These are phyloP conservation scores for Trichothecium roseum DNA, from an alignment of 2,329 filamentous ascomycete genomes.

Conservation along the genomic window DNA sequence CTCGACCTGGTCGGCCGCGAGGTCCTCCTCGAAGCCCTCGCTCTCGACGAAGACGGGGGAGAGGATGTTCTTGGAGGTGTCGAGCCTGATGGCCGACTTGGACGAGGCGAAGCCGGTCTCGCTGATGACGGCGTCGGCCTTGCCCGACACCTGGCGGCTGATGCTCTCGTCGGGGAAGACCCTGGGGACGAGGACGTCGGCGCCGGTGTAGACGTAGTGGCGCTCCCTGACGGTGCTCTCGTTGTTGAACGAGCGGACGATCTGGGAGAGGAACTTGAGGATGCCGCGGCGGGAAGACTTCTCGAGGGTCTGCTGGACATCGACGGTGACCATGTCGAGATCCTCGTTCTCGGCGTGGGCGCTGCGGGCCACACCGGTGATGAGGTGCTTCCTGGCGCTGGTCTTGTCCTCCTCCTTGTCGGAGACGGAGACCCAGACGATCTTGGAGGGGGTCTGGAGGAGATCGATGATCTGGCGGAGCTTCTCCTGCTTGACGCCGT, in stretches of 20 bases:
- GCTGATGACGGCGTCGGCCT: not conserved
- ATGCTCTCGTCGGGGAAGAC: constrained; percentile 4
- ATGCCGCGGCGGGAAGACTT: not conserved
- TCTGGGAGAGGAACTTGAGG: constrained; percentile 2
- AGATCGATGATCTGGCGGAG: constrained; percentile 5
- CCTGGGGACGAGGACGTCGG: constrained; percentile 6
- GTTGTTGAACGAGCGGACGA: constrained; percentile 3
- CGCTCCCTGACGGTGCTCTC: constrained; percentile 2
- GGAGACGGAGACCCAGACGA: constrained; percentile 5
- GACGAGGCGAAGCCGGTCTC: not conserved
- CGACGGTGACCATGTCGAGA: constrained; percentile 3
- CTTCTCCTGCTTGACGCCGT: not conserved
- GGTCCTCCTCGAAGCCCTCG: constrained; percentile 1
- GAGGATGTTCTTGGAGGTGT: not conserved
- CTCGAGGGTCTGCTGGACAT: not conserved
- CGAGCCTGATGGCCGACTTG: not conserved
- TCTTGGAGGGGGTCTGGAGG: constrained; percentile 3
- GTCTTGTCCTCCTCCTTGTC: constrained; percentile 3
- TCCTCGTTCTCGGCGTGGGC: constrained; percentile 4
- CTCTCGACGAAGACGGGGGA: too few species aligned
- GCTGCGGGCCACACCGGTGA: constrained; percentile 3
- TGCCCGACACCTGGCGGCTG: constrained; percentile 4
- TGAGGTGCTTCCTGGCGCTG: constrained; percentile 5
- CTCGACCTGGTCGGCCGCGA: constrained; percentile 6
- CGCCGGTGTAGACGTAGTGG: constrained; percentile 6